Evolutionary conservation across 805 yeast species (phyloP).

Genomic region (Yamadazyma kitorensis): DNA sequence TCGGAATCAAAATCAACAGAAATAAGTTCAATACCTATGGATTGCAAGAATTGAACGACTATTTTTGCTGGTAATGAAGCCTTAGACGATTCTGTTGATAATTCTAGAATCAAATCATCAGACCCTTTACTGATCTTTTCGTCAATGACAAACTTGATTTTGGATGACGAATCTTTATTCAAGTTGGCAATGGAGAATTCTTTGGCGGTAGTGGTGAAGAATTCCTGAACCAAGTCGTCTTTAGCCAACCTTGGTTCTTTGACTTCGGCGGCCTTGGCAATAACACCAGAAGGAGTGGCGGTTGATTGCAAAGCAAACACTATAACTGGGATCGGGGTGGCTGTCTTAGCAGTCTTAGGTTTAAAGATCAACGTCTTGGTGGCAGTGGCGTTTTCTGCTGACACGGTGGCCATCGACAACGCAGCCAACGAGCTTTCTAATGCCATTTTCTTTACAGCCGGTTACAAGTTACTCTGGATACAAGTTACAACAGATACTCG

Average conservation of each 20-base stretch:
- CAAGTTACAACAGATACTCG: no score
- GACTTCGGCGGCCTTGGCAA: slow-evolving; percentile 65
- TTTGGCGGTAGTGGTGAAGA: slow-evolving; percentile 56
- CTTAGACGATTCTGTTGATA: slow-evolving; percentile 53
- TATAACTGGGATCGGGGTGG: slow-evolving; percentile 73
- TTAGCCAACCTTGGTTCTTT: slow-evolving; percentile 89
- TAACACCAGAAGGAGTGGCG: slow-evolving; percentile 59
- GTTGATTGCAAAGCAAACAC: slow-evolving; percentile 74
- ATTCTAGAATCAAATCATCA: slow-evolving; percentile 35
- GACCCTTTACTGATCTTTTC: slow-evolving; percentile 41
- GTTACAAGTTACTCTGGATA: no score
- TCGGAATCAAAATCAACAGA: slow-evolving; percentile 54
- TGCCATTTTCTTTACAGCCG: slow-evolving; percentile 58
- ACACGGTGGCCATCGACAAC: slow-evolving; percentile 57
- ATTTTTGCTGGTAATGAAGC: slow-evolving; percentile 48
- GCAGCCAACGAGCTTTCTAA: slow-evolving; percentile 67
- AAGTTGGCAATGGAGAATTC: slow-evolving; percentile 60
- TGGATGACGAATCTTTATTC: slow-evolving; percentile 44
- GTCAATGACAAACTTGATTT: slow-evolving; percentile 61
- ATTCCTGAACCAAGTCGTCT: slow-evolving; percentile 69
- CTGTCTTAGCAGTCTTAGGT: slow-evolving; percentile 85
- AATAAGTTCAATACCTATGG: slow-evolving; percentile 49
- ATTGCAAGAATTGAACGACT: slow-evolving; percentile 43
- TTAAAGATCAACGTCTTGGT: slow-evolving; percentile 82
- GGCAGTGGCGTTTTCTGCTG: slow-evolving; percentile 48